Evolutionary conservation across 306 rosid species (phyloP).

Genomic region (Purshia tridentata): DNA sequence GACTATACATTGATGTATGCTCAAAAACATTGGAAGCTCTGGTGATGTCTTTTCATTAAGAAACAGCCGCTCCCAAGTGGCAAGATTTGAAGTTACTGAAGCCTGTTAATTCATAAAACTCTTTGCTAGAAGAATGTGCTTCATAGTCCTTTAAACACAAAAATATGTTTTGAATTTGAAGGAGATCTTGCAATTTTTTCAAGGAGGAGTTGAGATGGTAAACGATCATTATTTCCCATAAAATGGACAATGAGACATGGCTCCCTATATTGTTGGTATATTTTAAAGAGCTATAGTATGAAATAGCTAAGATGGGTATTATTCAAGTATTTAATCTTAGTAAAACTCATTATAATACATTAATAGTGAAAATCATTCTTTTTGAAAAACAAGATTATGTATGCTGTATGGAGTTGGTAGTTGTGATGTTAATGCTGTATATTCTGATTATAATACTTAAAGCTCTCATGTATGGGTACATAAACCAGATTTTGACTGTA

Average conservation of each 20-base stretch:
- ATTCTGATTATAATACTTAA: background rate
- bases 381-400: background rate
- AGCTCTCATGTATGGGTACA: background rate
- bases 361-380: background rate
- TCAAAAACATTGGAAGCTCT: background rate
- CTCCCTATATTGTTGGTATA: background rate
- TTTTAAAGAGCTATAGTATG: background rate
- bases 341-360: no score
- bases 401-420: background rate
- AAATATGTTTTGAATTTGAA: background rate
- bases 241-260: background rate
- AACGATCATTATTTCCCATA: background rate
- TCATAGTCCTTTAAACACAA: background rate
- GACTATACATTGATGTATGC: background rate
- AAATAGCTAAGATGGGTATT: background rate
- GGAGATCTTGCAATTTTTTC: background rate
- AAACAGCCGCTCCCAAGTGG: background rate
- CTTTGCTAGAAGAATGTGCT: background rate
- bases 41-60: conserved; percentile 1
- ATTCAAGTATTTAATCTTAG: no score
- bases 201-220: background rate
- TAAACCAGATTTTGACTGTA: background rate
- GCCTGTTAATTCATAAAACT: background rate
- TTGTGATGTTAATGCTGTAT: background rate
- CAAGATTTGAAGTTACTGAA: conserved; percentile 14